Base-by-base conservation (phyloP, 306 rosid genomes). In the Macrotyloma uniflorum region DNA sequence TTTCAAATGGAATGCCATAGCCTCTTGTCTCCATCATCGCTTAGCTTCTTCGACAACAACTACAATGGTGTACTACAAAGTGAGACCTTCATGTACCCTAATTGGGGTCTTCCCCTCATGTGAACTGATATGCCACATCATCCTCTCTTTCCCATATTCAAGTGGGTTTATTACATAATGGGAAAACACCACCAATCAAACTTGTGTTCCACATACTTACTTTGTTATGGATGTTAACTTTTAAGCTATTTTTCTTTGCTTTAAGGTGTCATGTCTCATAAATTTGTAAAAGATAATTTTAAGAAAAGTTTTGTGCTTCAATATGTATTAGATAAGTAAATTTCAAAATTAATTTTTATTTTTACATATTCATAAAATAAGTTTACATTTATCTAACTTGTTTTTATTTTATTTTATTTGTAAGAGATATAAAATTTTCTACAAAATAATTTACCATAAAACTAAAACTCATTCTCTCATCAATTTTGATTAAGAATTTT, bases 231-330 rank as follows among this genome's bases (percentile, higher is more conserved):
- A 65, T 12, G 7, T 64, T 16, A n/a, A 20, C 70, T 65, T 65
- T 67, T 67, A 42, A 67, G 54, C 72, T 14, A 23, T 67, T 22
- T 67, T 67, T 42, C 54, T 40, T 67, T 67, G 36, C 32, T 40
- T 67, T 65, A 65, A 11, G 70, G 49, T 65, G 50, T 50, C 70
- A 65, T 65, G 70, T 65, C 70, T 65, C 70, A 10, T 38, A 22
- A 66, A 66, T 36, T 12, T 66, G 18, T 19, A 11, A 38, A 66
- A 38, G 32, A 18, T 36, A 19, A 32, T 30, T 36, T 46, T 10
- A 36, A 38, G 4, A 0, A 1, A 4, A 11, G 18, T 28, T 16
- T 65, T 65, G 10, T 18, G 19, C 35, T 28, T 22, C 35, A n/a
- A n/a, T n/a, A n/a, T n/a, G n/a, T n/a, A n/a, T n/a, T n/a, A n/a